A percentile compares a stretch with the other conserved stretches of the same genome.
Conservation (phyloP, 2,329 filamentous ascomycete genomes). For the Colletotrichum liriopes region DNA sequence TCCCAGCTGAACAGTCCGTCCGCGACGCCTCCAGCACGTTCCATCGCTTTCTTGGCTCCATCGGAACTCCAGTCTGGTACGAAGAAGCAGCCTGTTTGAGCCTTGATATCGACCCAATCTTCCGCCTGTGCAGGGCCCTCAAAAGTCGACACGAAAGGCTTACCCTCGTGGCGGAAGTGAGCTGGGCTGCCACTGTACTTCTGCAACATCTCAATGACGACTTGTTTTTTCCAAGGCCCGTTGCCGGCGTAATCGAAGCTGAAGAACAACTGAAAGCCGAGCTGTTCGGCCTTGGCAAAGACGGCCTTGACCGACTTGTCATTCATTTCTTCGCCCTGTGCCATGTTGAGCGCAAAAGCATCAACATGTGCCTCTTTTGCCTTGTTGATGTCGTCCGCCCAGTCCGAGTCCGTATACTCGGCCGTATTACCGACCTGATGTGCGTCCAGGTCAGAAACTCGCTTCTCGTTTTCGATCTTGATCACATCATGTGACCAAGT, state of each 20-base stretch:
- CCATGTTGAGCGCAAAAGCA: constrained; percentile 22
- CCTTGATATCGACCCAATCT: constrained; percentile 62
- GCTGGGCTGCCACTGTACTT: constrained; percentile 46
- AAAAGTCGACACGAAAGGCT: constrained; percentile 67
- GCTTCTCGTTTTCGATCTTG: not conserved
- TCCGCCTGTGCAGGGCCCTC: constrained; percentile 59
- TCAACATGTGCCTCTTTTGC: constrained; percentile 26
- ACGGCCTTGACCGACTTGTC: not conserved
- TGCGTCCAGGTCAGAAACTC: not conserved
- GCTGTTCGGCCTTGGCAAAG: constrained; percentile 31
- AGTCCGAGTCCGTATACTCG: not conserved
- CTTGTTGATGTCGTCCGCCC: constrained; percentile 8
- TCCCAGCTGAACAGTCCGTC: constrained; percentile 58
- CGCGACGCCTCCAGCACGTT: constrained; percentile 39
- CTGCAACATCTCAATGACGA: constrained; percentile 44
- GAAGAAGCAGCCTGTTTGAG: constrained; percentile 53
- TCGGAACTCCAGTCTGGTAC: constrained; percentile 64
- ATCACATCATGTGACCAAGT: not conserved
- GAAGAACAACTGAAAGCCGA: constrained; percentile 55
- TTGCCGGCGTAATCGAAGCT: constrained; percentile 58
- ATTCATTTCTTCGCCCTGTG: not conserved
- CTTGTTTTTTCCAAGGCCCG: constrained; percentile 48
- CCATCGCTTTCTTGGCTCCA: constrained; percentile 50
- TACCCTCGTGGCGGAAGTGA: constrained; percentile 49
- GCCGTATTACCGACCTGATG: constrained; percentile 8